Evolutionary conservation across 352 stramenopile genomes (phyloP).

Genomic region (Achlya hypogyna): DNA sequence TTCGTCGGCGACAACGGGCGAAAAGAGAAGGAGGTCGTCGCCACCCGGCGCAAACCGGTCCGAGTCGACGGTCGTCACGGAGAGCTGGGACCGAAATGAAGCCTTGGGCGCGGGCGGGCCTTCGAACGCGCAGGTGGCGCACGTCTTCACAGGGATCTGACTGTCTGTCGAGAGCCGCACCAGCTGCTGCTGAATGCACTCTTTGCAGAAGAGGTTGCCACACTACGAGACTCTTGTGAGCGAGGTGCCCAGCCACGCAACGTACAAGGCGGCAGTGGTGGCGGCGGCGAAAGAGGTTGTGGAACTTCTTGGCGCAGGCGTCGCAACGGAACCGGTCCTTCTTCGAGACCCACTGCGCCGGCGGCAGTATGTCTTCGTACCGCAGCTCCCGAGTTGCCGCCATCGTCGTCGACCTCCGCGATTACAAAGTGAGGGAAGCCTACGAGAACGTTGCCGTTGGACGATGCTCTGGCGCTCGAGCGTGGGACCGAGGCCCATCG

Average conservation of each 20-base stretch:
- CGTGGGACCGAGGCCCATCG: background rate
- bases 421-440: too few species aligned
- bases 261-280: slow-evolving; percentile 19
- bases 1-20: background rate
- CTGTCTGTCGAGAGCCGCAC: background rate
- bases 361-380: slow-evolving; percentile 10
- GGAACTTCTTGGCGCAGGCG: slow-evolving; percentile 9
- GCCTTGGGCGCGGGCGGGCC: background rate
- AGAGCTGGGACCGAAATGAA: background rate
- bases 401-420: too few species aligned
- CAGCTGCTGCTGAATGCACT: slow-evolving; percentile 4
- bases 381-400: background rate
- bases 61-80: background rate
- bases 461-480: background rate
- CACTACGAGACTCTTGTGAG: background rate
- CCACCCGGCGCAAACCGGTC: background rate
- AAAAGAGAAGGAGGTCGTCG: background rate
- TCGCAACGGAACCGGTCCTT: slow-evolving; percentile 5
- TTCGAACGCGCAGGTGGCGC: background rate
- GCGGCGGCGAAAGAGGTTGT: slow-evolving; percentile 17
- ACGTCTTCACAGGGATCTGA: background rate
- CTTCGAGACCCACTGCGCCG: slow-evolving; percentile 7
- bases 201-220: slow-evolving; percentile 19
- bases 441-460: background rate
- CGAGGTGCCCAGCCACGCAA: background rate